Conservation (phyloP, 805 yeast species). For the Wickerhamiella siamensis region DNA sequence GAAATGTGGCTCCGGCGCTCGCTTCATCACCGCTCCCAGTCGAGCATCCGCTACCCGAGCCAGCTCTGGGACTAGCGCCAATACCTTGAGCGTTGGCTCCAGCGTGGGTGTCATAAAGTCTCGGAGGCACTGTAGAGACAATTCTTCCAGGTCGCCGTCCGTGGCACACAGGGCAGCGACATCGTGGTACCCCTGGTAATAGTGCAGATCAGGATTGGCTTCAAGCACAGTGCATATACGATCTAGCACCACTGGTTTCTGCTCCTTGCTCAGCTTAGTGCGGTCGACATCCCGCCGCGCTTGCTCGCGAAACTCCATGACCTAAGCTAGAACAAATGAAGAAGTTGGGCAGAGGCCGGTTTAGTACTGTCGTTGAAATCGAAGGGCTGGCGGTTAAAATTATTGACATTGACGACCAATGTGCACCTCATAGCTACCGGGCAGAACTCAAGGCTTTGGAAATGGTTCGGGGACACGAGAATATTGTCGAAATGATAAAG, state of each 20-base stretch:
- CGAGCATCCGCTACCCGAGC: constrained; percentile 35
- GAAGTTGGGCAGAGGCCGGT: constrained; percentile 31
- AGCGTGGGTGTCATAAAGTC: constrained; percentile 75
- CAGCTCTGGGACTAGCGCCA: constrained; percentile 51
- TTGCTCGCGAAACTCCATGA: constrained; percentile 30
- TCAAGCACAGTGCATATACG: constrained; percentile 36
- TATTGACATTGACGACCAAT: constrained; percentile 35
- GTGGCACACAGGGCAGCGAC: constrained; percentile 44
- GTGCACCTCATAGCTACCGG: constrained; percentile 39
- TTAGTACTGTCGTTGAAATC: constrained; percentile 29
- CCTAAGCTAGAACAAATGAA: not conserved
- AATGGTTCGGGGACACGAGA: constrained; percentile 11
- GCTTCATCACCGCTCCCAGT: constrained; percentile 25
- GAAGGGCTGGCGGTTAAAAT: constrained; percentile 32
- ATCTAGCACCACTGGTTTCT: constrained; percentile 21
- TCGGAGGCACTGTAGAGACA: constrained; percentile 44
- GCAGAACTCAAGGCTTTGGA: constrained; percentile 32
- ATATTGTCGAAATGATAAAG: constrained; percentile 19
- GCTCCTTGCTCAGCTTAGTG: constrained; percentile 37
- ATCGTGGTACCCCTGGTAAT: constrained; percentile 92
- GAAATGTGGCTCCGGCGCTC: constrained; percentile 42
- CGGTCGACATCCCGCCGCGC: constrained; percentile 65
- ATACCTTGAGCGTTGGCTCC: constrained; percentile 48
- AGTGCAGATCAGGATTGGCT: constrained; percentile 45
- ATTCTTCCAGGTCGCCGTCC: constrained; percentile 19